phyloP scores from a whole-genome alignment of 2,329 filamentous ascomycete genomes.

The Hortaea werneckii region DNA sequence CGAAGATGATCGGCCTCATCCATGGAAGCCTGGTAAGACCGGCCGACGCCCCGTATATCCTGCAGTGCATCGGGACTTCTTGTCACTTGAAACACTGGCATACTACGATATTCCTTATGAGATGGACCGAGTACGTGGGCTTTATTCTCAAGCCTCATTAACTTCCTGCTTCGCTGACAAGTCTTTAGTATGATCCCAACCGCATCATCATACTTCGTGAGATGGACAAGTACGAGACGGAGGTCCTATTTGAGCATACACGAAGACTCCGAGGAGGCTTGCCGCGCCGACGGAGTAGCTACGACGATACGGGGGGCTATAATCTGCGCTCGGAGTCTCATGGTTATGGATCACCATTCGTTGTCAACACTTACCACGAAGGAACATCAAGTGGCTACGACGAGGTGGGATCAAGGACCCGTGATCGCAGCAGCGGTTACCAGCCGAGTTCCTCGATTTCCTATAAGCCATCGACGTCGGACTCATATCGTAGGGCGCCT shows the following conservation, averaged over 20 bases:
- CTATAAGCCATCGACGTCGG: no score
- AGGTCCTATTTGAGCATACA: not conserved
- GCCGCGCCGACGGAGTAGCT: not conserved
- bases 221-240: not conserved
- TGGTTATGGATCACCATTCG: no score
- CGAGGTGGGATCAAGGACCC: no score
- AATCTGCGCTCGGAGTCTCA: no score
- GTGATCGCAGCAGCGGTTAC: no score
- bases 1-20: no score
- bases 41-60: conserved; percentile 29
- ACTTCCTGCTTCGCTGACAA: not conserved
- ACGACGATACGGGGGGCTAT: no score
- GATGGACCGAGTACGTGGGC: not conserved
- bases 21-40: no score
- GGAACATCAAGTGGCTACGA: no score
- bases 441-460: no score
- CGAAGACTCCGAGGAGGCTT: not conserved
- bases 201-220: not conserved
- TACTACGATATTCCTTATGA: not conserved
- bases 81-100: not conserved
- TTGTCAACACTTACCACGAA: no score
- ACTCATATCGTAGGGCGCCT: no score
- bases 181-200: not conserved
- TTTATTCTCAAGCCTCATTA: not conserved
- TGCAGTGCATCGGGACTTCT: not conserved